These are phyloP conservation scores for Ammopiptanthus mongolicus DNA, from an alignment of 306 rosid genomes.

Conservation along the genomic window DNA sequence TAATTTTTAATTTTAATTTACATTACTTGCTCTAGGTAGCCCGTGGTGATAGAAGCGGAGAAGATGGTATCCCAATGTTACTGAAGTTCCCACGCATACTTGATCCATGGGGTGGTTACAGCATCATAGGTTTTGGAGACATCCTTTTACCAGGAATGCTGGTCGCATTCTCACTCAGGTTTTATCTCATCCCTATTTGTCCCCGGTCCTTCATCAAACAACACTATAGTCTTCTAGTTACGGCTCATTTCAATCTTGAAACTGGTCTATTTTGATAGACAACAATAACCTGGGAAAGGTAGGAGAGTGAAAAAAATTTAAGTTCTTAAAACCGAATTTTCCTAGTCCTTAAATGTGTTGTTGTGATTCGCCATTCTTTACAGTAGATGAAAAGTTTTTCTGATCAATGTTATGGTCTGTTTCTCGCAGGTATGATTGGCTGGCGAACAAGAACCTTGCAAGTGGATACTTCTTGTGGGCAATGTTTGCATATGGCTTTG, in stretches of 20 bases:
- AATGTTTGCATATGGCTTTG: slow-evolving; percentile 91
- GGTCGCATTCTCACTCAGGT: slow-evolving; percentile 93
- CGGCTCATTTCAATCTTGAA: background rate
- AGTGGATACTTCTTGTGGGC: slow-evolving; percentile 95
- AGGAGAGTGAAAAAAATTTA: background rate
- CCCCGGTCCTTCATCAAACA: background rate
- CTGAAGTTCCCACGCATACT: slow-evolving; percentile 85
- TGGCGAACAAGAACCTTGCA: slow-evolving; percentile 64
- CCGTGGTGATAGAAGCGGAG: slow-evolving; percentile 85
- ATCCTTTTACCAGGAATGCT: slow-evolving; percentile 90
- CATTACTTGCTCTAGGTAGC: slow-evolving; percentile 57
- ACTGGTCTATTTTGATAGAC: background rate
- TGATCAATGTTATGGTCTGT: background rate
- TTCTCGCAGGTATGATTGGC: slow-evolving; percentile 80
- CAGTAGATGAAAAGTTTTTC: background rate
- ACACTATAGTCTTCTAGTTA: background rate
- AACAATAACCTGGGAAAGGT: background rate
- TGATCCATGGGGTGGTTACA: slow-evolving; percentile 98
- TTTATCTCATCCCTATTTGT: slow-evolving; percentile 16
- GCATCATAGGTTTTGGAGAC: slow-evolving; percentile 97
- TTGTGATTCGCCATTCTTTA: background rate
- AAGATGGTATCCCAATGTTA: slow-evolving; percentile 96
- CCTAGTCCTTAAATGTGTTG: background rate
- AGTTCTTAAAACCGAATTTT: background rate
- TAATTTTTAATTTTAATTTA: slow-evolving; percentile 1